phyloP scores from a whole-genome alignment of 257 asterid species.

The Penstemon newberryi region DNA sequence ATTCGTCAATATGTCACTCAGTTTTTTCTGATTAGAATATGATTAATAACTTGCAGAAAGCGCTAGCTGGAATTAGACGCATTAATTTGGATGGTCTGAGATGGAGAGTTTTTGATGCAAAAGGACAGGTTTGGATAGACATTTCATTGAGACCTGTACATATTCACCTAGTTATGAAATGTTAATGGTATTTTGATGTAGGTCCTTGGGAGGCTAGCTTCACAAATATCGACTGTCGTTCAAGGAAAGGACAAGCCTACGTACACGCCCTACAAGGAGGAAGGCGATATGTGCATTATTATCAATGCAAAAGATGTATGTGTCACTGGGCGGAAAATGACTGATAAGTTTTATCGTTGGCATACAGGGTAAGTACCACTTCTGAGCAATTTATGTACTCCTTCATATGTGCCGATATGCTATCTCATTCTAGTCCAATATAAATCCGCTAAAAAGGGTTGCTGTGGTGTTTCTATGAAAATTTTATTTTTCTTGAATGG shows the following conservation, averaged over 20 bases:
- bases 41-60: constrained; percentile 55
- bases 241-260: constrained; percentile 98
- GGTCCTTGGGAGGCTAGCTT: constrained; percentile 94
- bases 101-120: constrained; percentile 96
- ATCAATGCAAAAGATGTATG: constrained; percentile 85
- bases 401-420: not conserved
- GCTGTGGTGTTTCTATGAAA: not conserved
- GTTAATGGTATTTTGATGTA: constrained; percentile 24
- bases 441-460: not conserved
- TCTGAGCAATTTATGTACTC: constrained; percentile 6
- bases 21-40: constrained; percentile 23
- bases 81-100: constrained; percentile 83
- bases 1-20: constrained; percentile 9
- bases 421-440: no score
- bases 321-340: constrained; percentile 92
- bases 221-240: constrained; percentile 84
- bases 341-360: constrained; percentile 88
- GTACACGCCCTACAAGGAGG: constrained; percentile 70
- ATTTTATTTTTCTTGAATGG: not conserved
- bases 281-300: constrained; percentile 89
- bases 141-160: not conserved
- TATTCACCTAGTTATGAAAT: not conserved
- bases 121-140: constrained; percentile 70
- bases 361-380: constrained; percentile 73
- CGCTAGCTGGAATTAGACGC: constrained; percentile 82